Conservation (phyloP, 768 basidiomycete genomes). For the Crucibulum laeve region DNA sequence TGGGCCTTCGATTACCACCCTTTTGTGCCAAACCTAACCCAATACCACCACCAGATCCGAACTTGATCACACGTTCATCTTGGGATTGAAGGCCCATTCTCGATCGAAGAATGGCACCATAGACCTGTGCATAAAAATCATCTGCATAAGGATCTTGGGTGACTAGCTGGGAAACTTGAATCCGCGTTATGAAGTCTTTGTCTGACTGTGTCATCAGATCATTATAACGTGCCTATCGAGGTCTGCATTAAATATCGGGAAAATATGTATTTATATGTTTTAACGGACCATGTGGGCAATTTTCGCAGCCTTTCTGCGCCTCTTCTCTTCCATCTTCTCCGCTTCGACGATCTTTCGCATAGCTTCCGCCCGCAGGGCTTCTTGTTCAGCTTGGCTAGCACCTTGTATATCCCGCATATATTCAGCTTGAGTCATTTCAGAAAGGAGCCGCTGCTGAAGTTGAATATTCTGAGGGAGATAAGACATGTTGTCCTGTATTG, state of each 20-base stretch:
- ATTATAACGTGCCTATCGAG: conserved; percentile 79
- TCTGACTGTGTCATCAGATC: conserved; percentile 97
- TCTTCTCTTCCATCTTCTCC: conserved; percentile 82
- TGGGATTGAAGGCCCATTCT: conserved; percentile 68
- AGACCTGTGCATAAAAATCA: conserved; percentile 98
- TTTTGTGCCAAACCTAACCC: conserved; percentile 78
- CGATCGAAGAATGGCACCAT: conserved; percentile 78
- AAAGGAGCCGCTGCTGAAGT: conserved; percentile 71
- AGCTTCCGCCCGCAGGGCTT: conserved; percentile 69
- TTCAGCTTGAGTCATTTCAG: conserved; percentile 70
- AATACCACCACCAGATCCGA: conserved; percentile 78
- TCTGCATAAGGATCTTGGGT: conserved; percentile 97
- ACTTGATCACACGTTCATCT: conserved; percentile 81
- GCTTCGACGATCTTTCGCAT: conserved; percentile 90
- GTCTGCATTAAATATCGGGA: conserved; percentile 7
- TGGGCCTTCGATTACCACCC: conserved; percentile 65
- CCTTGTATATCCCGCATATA: conserved; percentile 62
- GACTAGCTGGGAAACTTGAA: conserved; percentile 97
- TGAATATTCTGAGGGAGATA: conserved; percentile 57
- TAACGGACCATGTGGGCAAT: conserved; percentile 84
- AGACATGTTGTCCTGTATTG: conserved; percentile 43
- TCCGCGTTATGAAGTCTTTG: conserved; percentile 99
- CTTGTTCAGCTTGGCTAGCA: conserved; percentile 58
- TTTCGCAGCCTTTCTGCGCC: conserved; percentile 77
- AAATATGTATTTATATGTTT: no score